Evolutionary conservation across 1,284 basidiomycete genomes (phyloP).

Genomic region (Naganishia albida): DNA sequence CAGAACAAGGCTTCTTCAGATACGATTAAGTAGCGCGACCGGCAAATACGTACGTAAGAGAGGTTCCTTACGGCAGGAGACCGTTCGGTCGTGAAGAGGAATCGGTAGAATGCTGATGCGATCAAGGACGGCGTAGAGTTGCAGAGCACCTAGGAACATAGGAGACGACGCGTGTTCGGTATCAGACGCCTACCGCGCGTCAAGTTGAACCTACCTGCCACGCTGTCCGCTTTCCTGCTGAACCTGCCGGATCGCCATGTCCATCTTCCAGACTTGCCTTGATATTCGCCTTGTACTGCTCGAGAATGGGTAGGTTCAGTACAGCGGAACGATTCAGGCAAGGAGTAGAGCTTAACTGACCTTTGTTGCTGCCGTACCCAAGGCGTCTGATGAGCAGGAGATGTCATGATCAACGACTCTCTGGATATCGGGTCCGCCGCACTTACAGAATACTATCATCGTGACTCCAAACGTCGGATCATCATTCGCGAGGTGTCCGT

Average conservation of each 20-base stretch:
- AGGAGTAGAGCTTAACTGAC: conserved; percentile 61
- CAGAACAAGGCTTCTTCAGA: conserved; percentile 55
- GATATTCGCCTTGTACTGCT: conserved; percentile 54
- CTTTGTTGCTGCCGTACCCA: conserved; percentile 82
- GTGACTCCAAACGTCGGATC: conserved; percentile 64
- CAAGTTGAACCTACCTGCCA: conserved; percentile 61
- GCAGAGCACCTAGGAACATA: conserved; percentile 60
- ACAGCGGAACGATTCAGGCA: neutral
- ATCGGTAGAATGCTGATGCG: conserved; percentile 67
- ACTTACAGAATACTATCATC: conserved; percentile 69
- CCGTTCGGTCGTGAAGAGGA: conserved; percentile 39
- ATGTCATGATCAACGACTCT: conserved; percentile 23
- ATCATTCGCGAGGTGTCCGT: conserved; percentile 52
- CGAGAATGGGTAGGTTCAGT: neutral
- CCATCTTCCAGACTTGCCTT: conserved; percentile 80
- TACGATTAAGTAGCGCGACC: neutral
- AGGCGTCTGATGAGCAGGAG: conserved; percentile 57
- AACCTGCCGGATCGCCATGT: conserved; percentile 63
- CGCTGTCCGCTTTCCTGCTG: conserved; percentile 64
- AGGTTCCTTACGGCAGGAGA: conserved; percentile 37
- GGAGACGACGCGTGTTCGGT: too few relatives aligned
- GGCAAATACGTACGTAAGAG: neutral
- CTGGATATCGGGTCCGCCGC: too few relatives aligned
- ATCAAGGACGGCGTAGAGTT: conserved; percentile 73
- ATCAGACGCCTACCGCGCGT: too few relatives aligned